A percentile compares a stretch with the other conserved stretches of the same genome.
Evolutionary conservation across 1,139 yeast species (phyloP).

Genomic region (Lodderomyces metapsilosis): DNA sequence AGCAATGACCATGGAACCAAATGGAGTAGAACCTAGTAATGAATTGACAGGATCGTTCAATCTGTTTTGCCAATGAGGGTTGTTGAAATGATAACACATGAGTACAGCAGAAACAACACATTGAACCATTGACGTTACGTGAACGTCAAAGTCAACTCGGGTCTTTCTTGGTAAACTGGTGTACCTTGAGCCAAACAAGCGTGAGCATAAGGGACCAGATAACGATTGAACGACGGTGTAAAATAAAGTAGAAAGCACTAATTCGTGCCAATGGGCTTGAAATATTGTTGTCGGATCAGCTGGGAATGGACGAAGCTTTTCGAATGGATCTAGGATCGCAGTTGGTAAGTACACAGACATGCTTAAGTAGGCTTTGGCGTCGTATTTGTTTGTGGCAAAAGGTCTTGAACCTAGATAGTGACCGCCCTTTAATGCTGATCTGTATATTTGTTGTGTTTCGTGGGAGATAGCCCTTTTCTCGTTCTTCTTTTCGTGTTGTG

Average conservation of each 20-base stretch:
- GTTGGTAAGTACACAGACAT: conserved; percentile 22
- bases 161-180: conserved; percentile 44
- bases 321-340: conserved; percentile 42
- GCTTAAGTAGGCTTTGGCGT: not conserved
- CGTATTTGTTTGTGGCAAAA: no score
- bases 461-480: no score
- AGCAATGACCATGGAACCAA: conserved; percentile 68
- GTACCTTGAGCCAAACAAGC: conserved; percentile 48
- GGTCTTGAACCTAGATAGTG: no score
- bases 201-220: conserved; percentile 34
- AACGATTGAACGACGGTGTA: conserved; percentile 39
- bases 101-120: conserved; percentile 56
- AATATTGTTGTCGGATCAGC: conserved; percentile 27
- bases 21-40: conserved; percentile 70
- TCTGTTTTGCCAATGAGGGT: conserved; percentile 45
- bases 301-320: conserved; percentile 49
- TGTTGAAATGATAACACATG: conserved; percentile 60
- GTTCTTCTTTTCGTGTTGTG: not conserved
- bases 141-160: conserved; percentile 77
- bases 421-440: no score
- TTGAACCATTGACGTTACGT: conserved; percentile 86
- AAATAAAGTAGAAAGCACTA: conserved; percentile 36
- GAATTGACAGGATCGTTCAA: conserved; percentile 37
- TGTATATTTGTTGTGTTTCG: no score
- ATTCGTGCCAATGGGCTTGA: conserved; percentile 56